Base-by-base conservation (phyloP, 2,329 filamentous ascomycete species). In the Colletotrichum cordylinicola region DNA sequence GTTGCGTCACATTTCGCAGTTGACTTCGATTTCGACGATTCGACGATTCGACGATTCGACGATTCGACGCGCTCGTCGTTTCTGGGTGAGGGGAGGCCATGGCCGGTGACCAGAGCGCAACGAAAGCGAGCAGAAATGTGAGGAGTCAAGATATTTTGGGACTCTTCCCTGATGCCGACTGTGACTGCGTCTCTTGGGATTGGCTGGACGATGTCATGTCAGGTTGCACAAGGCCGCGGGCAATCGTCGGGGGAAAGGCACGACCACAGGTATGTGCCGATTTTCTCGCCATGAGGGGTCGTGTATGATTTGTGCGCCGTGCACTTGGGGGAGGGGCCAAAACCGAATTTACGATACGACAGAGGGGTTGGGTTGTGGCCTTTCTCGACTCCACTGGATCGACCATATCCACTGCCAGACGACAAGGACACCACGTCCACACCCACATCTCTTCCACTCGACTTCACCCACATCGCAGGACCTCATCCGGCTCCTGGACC, bases 311-410 rank as follows among this genome's bases (percentile, higher is more conserved):
- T 74, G 72, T 71, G 72, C 68, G 60, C 60, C 68, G 61, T 74
- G 61, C 67, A 39, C 61, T 74, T 58, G 70, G 65, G 73, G 74
- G 70, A 74, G 74, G 74, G 70, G 74, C 74, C 64, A 64, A 39
- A 52, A 68, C 43, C 39, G 64, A 68, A 68, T 68, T 75, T 56
- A 75, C 70, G 43, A 64, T 69, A 75, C 62, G 64, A 68, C 64
- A 52, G 74, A 75, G 73, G 70, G 58, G 64, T 76, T 68, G 70
- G 64, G 64, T 76, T 68, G 58, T 43, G 70, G 37, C 70, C 58
- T 35, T 58, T 66, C 56, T 62, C 13, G 70, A 67, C 64, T 69
- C 74, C 74, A 74, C 74, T 64, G 29, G 70, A 76, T 76, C 74
- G 74, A 69, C 70, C 70, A 72, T 62, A 58, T 68, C 74, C 70